Conservation (phyloP, 306 rosid species). For the Quercus aquifolioides region DNA sequence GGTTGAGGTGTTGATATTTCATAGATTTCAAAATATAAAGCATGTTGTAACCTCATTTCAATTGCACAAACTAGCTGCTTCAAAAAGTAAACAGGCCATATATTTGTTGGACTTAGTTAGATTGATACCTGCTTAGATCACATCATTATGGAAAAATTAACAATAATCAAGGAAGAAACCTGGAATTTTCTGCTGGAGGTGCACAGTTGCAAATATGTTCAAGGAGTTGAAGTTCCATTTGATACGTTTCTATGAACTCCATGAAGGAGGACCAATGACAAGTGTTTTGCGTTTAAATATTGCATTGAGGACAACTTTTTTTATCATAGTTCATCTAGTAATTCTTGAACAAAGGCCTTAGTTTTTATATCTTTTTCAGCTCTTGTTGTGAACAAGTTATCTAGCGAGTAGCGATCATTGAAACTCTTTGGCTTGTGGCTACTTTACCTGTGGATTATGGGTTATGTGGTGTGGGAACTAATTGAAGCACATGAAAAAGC, state of each 20-base stretch:
- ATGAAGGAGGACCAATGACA: no score
- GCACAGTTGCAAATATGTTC: constrained; percentile 3
- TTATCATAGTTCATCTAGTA: no score
- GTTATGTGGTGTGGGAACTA: neutral
- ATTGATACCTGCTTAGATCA: neutral
- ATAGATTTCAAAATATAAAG: neutral
- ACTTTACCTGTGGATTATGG: neutral
- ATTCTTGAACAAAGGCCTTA: neutral
- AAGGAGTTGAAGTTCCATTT: constrained; percentile 10
- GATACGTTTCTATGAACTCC: no score
- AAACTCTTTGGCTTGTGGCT: neutral
- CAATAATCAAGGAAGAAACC: constrained; percentile 4
- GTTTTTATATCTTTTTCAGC: neutral
- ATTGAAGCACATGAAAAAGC: neutral
- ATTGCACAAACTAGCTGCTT: neutral
- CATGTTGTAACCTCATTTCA: neutral
- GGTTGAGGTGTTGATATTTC: neutral
- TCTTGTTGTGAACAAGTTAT: constrained; percentile 8
- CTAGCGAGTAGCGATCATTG: neutral
- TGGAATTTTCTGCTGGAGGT: neutral
- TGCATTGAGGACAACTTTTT: no score
- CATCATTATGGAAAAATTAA: neutral
- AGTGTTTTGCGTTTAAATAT: no score
- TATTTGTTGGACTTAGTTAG: neutral
- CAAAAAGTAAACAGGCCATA: neutral